A percentile compares a stretch with the other conserved stretches of the same genome.
These are phyloP conservation scores for Vaccinium macrocarpon DNA, from an alignment of 148 eudicot species.

Conservation along the genomic window DNA sequence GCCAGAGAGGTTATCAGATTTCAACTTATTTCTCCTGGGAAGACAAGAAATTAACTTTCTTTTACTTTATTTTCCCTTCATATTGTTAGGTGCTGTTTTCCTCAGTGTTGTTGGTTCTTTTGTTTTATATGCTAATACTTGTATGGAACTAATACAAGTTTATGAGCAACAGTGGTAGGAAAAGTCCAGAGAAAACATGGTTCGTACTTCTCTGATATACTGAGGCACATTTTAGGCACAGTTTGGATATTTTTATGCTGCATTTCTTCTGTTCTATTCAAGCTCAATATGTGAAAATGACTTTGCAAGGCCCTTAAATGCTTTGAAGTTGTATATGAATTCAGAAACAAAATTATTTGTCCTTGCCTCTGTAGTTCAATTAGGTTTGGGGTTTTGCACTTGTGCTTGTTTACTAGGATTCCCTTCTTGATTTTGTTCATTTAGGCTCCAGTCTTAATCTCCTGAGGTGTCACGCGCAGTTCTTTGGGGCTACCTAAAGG, in stretches of 20 bases:
- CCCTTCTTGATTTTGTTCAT: neutral
- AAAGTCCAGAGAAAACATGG: neutral
- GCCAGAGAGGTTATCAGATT: neutral
- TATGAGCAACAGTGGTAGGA: neutral
- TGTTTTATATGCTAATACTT: neutral
- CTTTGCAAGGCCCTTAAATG: neutral
- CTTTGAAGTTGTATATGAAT: neutral
- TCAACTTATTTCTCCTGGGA: neutral
- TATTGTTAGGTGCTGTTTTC: neutral
- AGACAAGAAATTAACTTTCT: neutral
- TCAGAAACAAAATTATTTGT: neutral
- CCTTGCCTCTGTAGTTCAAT: slow-evolving; percentile 10
- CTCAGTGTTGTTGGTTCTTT: neutral
- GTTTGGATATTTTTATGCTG: neutral
- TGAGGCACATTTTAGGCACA: neutral
- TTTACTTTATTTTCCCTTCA: neutral
- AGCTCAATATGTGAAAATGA: neutral
- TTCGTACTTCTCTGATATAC: neutral
- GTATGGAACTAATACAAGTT: neutral
- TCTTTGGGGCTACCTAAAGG: neutral
- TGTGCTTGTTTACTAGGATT: neutral
- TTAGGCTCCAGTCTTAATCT: neutral
- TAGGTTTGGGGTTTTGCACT: neutral
- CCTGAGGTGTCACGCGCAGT: neutral
- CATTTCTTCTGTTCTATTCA: neutral